Conservation (phyloP, 208 protist species). For the Trypanosoma avium region DNA sequence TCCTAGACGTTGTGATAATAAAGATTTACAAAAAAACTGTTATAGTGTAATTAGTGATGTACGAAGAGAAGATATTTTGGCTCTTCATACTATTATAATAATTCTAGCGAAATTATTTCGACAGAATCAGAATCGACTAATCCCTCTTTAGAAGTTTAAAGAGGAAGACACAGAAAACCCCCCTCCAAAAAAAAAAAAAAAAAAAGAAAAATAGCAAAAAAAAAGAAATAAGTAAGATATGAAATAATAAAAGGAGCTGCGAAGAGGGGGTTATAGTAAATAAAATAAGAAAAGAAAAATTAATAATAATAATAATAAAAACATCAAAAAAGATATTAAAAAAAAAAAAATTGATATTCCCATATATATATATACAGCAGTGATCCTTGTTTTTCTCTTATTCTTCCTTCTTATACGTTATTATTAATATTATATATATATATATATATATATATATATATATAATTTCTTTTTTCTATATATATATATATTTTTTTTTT, state of each 20-base stretch:
- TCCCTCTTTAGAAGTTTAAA: constrained; percentile 54
- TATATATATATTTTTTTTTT: background rate
- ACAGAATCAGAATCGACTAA: constrained; percentile 79
- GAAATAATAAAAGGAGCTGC: too few species aligned
- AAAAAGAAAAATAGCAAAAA: background rate
- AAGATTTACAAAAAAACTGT: background rate
- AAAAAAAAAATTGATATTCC: background rate
- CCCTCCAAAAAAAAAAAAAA: background rate
- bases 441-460: background rate
- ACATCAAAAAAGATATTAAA: too few species aligned
- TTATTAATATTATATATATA: constrained; percentile 12
- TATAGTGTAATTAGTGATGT: constrained; percentile 60
- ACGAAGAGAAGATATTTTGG: constrained; percentile 53
- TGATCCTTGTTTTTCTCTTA: constrained; percentile 8
- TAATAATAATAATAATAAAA: too few species aligned
- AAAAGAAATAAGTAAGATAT: background rate
- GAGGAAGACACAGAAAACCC: background rate
- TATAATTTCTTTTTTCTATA: background rate
- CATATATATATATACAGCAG: background rate
- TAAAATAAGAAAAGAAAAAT: too few species aligned
- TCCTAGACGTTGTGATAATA: background rate
- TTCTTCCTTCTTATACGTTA: background rate
- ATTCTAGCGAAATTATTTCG: constrained; percentile 76
- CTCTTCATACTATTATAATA: constrained; percentile 68
- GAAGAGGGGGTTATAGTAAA: too few species aligned